Evolutionary conservation across 805 yeast species (phyloP).

Genomic region (Isabelozyma rhagii): DNA sequence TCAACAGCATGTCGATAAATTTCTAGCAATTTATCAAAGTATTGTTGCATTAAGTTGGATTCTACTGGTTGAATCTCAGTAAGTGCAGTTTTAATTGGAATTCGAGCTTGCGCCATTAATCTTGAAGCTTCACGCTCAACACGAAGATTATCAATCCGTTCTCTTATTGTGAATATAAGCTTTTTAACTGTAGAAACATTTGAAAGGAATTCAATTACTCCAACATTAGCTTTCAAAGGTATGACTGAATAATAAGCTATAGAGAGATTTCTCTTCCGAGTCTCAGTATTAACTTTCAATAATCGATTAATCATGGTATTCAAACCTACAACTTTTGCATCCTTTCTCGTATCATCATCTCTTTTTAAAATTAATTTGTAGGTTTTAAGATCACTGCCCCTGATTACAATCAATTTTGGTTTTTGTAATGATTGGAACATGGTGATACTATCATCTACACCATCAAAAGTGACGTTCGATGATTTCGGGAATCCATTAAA

Average conservation of each 20-base stretch:
- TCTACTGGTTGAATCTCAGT: neutral
- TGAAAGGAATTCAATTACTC: conserved; percentile 68
- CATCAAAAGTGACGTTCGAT: conserved; percentile 48
- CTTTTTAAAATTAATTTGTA: conserved; percentile 80
- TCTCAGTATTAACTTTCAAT: conserved; percentile 61
- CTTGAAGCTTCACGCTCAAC: conserved; percentile 20
- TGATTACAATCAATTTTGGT: conserved; percentile 73
- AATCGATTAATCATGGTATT: conserved; percentile 82
- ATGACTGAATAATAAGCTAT: conserved; percentile 85
- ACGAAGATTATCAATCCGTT: conserved; percentile 18
- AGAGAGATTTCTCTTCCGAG: conserved; percentile 66
- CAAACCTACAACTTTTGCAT: conserved; percentile 89
- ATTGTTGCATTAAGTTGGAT: conserved; percentile 2
- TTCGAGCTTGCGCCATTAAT: conserved; percentile 26
- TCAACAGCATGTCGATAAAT: conserved; percentile 23
- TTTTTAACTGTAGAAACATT: conserved; percentile 35
- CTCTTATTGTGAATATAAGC: conserved; percentile 25
- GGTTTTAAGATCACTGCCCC: conserved; percentile 74
- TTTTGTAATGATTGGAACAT: conserved; percentile 80
- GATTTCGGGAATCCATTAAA: conserved; percentile 45
- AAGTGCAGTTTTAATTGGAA: conserved; percentile 11
- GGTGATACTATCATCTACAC: conserved; percentile 64
- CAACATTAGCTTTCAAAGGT: conserved; percentile 82
- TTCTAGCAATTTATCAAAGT: conserved; percentile 13
- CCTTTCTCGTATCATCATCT: conserved; percentile 86